Conservation (phyloP, 129 eudicot genomes). For the Ambrosia artemisiifolia region DNA sequence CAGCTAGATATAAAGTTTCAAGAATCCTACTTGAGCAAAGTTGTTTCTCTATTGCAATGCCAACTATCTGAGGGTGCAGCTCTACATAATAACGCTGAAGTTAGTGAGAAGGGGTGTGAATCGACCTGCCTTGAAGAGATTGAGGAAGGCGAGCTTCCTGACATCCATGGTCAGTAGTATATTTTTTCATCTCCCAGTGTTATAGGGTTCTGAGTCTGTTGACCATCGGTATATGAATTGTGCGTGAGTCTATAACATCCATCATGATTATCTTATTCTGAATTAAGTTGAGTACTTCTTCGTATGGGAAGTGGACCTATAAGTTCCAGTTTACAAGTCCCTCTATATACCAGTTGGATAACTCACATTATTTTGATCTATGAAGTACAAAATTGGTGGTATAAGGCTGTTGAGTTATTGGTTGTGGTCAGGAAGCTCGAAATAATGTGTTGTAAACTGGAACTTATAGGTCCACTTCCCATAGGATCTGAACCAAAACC, state of each 20-base stretch:
- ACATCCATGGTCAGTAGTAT: constrained; percentile 60
- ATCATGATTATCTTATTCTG: neutral
- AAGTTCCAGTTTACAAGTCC: too few relatives aligned
- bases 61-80: constrained; percentile 87
- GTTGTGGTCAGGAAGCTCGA: too few relatives aligned
- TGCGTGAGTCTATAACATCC: neutral
- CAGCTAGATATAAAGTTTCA: constrained; percentile 98
- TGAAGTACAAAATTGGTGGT: too few relatives aligned
- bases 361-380: too few relatives aligned
- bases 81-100: constrained; percentile 32
- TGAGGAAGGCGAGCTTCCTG: constrained; percentile 98
- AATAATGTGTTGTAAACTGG: too few relatives aligned
- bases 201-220: constrained; percentile 1
- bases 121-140: constrained; percentile 49
- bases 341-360: too few relatives aligned
- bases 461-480: too few relatives aligned
- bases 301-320: too few relatives aligned
- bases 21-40: constrained; percentile 88
- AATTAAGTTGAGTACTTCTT: neutral
- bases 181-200: constrained; percentile 7
- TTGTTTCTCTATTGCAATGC: constrained; percentile 84
- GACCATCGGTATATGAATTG: constrained; percentile 9
- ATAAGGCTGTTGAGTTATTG: neutral
- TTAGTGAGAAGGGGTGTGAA: constrained; percentile 29
- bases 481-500: neutral